These are phyloP conservation scores for Handroanthus guayacan DNA, from an alignment of 257 asterid species.

Conservation along the genomic window DNA sequence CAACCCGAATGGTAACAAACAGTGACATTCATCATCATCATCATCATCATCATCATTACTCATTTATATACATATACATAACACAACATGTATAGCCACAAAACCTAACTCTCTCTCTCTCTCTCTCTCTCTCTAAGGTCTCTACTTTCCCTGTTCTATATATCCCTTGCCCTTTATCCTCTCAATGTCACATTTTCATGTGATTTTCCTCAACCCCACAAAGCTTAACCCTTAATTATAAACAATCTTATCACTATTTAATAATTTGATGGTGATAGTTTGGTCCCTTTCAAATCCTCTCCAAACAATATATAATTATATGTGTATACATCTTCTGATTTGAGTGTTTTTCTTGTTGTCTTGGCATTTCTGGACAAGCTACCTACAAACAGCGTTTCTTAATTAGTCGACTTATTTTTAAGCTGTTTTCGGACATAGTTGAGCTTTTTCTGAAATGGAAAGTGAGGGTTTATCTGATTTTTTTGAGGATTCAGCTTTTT, in stretches of 20 bases:
- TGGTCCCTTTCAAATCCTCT: conserved; percentile 49
- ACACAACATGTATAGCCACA: too few species aligned
- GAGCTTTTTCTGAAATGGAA: conserved; percentile 47
- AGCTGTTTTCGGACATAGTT: not conserved
- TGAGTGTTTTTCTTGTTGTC: not conserved
- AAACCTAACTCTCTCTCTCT: not conserved
- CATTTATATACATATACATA: too few species aligned
- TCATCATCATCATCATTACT: too few species aligned
- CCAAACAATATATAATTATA: not conserved
- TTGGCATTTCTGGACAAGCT: not conserved
- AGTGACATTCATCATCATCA: too few species aligned
- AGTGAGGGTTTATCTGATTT: conserved; percentile 50
- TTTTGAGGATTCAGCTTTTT: conserved; percentile 46
- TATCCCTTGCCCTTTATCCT: conserved; percentile 13
- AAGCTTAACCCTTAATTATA: not conserved
- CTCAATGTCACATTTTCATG: conserved; percentile 14
- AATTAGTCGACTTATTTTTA: conserved; percentile 31
- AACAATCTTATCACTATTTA: not conserved
- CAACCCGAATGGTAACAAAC: too few species aligned
- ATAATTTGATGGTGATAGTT: conserved; percentile 57
- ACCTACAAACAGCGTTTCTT: not conserved
- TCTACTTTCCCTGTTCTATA: not conserved
- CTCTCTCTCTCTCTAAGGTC: not conserved
- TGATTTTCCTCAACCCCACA: conserved; percentile 21
- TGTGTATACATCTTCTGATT: not conserved